Evolutionary conservation across 2,329 filamentous ascomycete species (phyloP), one percentile per base, ranked within the genome.

Genomic region (Hymenoscyphus fraxineus): DNA sequence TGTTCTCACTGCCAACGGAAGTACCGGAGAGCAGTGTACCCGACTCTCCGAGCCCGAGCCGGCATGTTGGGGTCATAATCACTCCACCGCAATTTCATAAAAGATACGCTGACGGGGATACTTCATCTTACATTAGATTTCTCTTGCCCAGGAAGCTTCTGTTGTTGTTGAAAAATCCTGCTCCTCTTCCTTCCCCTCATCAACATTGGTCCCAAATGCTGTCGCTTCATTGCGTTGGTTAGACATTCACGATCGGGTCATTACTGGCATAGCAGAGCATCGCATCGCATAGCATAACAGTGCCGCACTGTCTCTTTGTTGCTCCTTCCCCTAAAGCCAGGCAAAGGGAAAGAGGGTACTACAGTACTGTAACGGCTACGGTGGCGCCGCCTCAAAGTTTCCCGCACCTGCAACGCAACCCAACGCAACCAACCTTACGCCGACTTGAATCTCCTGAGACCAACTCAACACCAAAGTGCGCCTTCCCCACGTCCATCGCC

Each of bases 401-500:
- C 44, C 41, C 44, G 19, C 35, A 35, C 9, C 35, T 35, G 35
- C 9, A 57, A 27, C 22, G 12, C 27, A 27, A 27, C 1, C 2
- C 27, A 27, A 27, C 27, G 35, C 9, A 57, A 27, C 22, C 27
- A 27, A 27, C 1, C 2, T 3, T 3, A 27, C 27, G 27, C 27
- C 27, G 27, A 27, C 27, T 27, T 35, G 13, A 7, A 31, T 12
- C 58, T 60, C 58, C 58, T 51, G 39, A 47, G 47, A 54, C 47
- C 19, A 54, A 27, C n/a, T 12, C 47, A 54, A 54, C 35, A 60
- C 40, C 40, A 44, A 60, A 41, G 41, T 40, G 58, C 58, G 58
- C 58, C 58, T 60, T 27, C 58, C 40, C 35, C 57, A 39, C 57
- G 19, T 27, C 47, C 12, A 39, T 41, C n/a, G 38, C 57, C 16